Evolutionary conservation across 2,329 filamentous ascomycete species (phyloP).

Genomic region (Botrytis squamosa): DNA sequence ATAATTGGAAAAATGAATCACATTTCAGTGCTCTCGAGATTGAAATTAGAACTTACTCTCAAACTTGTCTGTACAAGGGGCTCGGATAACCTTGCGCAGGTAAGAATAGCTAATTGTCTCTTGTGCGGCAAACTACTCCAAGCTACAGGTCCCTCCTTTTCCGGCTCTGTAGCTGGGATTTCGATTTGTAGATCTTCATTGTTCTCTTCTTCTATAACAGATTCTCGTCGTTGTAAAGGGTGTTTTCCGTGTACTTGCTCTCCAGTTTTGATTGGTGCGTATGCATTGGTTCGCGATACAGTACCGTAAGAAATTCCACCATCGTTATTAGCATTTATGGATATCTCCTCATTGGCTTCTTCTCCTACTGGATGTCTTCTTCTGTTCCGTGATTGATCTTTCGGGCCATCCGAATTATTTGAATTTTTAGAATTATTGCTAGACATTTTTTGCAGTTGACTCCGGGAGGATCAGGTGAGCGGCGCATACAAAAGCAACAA

Average conservation of each 20-base stretch:
- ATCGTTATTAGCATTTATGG: background rate
- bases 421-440: background rate
- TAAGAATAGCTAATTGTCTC: constrained; percentile 74
- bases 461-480: background rate
- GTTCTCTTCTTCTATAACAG: constrained; percentile 33
- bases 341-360: background rate
- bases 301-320: constrained; percentile 16
- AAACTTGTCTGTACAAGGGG: constrained; percentile 74
- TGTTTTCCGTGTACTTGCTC: background rate
- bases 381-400: background rate
- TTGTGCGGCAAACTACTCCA: constrained; percentile 79
- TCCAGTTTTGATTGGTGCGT: constrained; percentile 1
- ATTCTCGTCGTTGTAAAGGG: constrained; percentile 16
- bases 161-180: constrained; percentile 24
- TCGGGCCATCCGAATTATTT: background rate
- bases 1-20: background rate
- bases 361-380: background rate
- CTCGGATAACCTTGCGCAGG: constrained; percentile 76
- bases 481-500: background rate
- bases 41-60: constrained; percentile 24
- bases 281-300: background rate
- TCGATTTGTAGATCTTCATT: constrained; percentile 36
- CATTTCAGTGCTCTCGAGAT: background rate
- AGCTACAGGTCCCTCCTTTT: constrained; percentile 47
- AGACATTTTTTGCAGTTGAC: background rate